Evolutionary conservation across 139 green algal genomes (phyloP), one percentile per base, ranked within the genome.

Genomic region (Auxenochlorella pyrenoidosa): DNA sequence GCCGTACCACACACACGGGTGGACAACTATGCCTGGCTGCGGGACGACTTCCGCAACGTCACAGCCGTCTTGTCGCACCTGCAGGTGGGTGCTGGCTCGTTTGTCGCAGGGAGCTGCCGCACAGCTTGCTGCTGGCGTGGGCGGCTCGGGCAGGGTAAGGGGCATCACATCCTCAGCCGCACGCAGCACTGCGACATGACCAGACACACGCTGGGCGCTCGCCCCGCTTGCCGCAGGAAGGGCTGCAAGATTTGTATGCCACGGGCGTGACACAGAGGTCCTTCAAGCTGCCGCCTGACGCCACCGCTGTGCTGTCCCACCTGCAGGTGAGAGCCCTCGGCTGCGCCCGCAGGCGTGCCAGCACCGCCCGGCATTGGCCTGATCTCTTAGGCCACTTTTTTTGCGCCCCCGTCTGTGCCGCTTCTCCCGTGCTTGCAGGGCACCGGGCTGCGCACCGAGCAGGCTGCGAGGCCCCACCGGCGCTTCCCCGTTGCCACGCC

Each of bases 11-110:
- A 38, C 51, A n/a, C 40, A 1, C 41, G 63, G 0, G 40, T 60
- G 13, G 94, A 97, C 58, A 85, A 89, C 18, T 96, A 95, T 87
- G 94, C 95, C 75, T 97, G 94, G 94, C 84, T 98, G 75, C 85
- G 95, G 2, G 94, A 97, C 79, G 95, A 98, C 82, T 82, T 86
- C 2, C 92, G 96, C 68, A 93, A 94, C 63, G 75, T 93, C 75
- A 85, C 83, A 19, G 83, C 87, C 6, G 93, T 98, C 36, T 43
- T 90, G 1, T 68, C 40, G 38, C 75, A 91, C 51, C 83, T 93
- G 41, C 58, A 85, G 87, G 87, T 87, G 36, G 4, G 54, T 26
- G 40, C 76, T 40, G 8, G 71, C 32, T 40, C 34, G 47, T 51
- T 6, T 28, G 22, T 68, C 22, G 15, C 12, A 68, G 22, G 24